Evolutionary conservation across 2,329 filamentous ascomycete species (phyloP).

Genomic region (Aspergillus novofumigatus): DNA sequence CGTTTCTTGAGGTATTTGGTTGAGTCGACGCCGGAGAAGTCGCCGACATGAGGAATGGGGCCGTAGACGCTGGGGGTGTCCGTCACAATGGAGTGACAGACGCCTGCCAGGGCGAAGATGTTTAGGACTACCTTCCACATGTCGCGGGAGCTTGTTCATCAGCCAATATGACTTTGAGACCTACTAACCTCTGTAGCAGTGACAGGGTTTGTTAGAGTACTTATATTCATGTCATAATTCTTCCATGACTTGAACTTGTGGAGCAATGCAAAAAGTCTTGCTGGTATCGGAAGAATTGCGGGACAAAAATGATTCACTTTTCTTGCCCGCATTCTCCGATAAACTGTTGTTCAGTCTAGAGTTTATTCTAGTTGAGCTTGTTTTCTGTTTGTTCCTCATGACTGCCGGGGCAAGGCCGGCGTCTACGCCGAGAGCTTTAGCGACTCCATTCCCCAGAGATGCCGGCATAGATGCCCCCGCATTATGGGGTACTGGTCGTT

Average conservation of each 20-base stretch:
- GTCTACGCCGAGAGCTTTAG: not conserved
- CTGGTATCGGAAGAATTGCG: not conserved
- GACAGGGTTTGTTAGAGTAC: not conserved
- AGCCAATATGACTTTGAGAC: not conserved
- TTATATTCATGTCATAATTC: not conserved
- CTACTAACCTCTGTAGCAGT: not conserved
- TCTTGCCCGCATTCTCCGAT: not conserved
- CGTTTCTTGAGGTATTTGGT: constrained; percentile 6
- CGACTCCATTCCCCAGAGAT: not conserved
- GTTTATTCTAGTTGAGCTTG: not conserved
- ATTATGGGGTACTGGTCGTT: no score
- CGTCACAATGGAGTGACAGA: not conserved
- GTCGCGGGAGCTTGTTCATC: no score
- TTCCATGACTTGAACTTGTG: not conserved
- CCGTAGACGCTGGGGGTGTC: constrained; percentile 5
- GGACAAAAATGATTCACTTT: not conserved
- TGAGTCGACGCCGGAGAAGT: constrained; percentile 2
- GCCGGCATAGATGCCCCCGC: not conserved
- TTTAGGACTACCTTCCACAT: not conserved
- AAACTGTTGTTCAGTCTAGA: not conserved
- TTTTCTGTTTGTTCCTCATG: not conserved
- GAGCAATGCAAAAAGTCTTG: not conserved
- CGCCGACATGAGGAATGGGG: constrained; percentile 6
- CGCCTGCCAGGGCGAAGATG: not conserved
- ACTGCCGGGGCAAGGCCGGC: not conserved